A percentile compares a stretch with the other conserved stretches of the same genome.
Conservation (phyloP, 1,284 basidiomycete genomes). For the Psilocybe mexicana region DNA sequence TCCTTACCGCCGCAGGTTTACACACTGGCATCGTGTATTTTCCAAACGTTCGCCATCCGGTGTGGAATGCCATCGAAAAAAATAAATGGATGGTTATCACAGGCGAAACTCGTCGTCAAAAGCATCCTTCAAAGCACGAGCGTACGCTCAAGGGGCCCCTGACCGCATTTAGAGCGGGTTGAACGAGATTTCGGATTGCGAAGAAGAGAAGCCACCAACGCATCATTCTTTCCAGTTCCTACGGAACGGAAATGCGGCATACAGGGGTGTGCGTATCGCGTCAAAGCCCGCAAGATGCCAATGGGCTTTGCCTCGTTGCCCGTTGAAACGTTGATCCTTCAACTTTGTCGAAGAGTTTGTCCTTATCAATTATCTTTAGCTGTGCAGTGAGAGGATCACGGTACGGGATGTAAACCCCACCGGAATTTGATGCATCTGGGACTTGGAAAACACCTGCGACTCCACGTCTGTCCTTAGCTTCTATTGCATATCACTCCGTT, state of each 20-base stretch:
- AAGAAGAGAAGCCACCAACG: background rate
- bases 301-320: background rate
- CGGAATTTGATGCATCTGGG: background rate
- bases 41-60: too few relatives aligned
- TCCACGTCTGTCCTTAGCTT: background rate
- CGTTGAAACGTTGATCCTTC: background rate
- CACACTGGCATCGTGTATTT: too few relatives aligned
- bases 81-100: too few relatives aligned
- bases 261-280: background rate
- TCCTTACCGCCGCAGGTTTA: too few relatives aligned
- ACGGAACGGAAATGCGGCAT: background rate
- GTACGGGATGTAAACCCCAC: too few relatives aligned
- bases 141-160: background rate
- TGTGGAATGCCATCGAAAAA: too few relatives aligned
- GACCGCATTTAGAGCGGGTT: background rate
- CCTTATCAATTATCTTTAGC: background rate
- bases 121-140: background rate
- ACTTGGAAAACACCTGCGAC: background rate
- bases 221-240: background rate
- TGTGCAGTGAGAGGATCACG: background rate
- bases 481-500: background rate
- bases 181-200: background rate
- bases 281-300: background rate
- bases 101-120: too few relatives aligned
- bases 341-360: background rate